phyloP scores from a whole-genome alignment of 2,329 filamentous ascomycete species.

The Epichloe gansuensis region DNA sequence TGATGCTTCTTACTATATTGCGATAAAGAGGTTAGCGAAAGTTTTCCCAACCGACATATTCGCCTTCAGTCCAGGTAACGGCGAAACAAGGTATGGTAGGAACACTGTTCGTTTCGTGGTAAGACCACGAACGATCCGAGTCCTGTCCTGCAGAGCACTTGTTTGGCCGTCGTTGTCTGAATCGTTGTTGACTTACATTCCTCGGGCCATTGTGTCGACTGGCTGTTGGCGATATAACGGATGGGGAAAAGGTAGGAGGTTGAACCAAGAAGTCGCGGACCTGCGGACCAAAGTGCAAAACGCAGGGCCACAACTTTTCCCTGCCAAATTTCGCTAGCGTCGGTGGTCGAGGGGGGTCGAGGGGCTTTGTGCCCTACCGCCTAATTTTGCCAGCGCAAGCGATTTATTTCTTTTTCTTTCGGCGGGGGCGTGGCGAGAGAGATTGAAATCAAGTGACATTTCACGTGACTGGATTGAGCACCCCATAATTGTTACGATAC shows the following conservation, averaged over 20 bases:
- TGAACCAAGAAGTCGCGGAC: slow-evolving; percentile 12
- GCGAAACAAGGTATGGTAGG: too few relatives aligned
- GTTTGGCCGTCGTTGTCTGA: neutral
- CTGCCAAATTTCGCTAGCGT: slow-evolving; percentile 11
- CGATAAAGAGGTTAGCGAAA: slow-evolving; percentile 1
- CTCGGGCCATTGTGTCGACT: slow-evolving; percentile 48
- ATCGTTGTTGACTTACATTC: slow-evolving; percentile 37
- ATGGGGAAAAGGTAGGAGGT: slow-evolving; percentile 18
- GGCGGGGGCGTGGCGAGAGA: neutral
- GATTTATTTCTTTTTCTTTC: neutral
- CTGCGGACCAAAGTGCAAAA: slow-evolving; percentile 12
- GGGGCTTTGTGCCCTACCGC: slow-evolving; percentile 24
- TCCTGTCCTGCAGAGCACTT: too few relatives aligned
- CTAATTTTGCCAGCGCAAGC: neutral
- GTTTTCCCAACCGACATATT: neutral
- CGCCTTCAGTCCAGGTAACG: too few relatives aligned
- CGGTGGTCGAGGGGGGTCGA: slow-evolving; percentile 16
- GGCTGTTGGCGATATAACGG: slow-evolving; percentile 25
- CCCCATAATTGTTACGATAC: neutral
- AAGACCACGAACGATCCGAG: neutral
- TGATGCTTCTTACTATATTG: slow-evolving; percentile 90
- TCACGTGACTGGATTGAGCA: slow-evolving; percentile 3
- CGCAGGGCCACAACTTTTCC: slow-evolving; percentile 19
- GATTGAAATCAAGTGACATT: slow-evolving; percentile 2
- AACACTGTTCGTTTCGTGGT: too few relatives aligned